A percentile compares a stretch with the other conserved stretches of the same genome.
Conservation (phyloP, 2,329 filamentous ascomycete species). For the Aureobasidium sp. region DNA sequence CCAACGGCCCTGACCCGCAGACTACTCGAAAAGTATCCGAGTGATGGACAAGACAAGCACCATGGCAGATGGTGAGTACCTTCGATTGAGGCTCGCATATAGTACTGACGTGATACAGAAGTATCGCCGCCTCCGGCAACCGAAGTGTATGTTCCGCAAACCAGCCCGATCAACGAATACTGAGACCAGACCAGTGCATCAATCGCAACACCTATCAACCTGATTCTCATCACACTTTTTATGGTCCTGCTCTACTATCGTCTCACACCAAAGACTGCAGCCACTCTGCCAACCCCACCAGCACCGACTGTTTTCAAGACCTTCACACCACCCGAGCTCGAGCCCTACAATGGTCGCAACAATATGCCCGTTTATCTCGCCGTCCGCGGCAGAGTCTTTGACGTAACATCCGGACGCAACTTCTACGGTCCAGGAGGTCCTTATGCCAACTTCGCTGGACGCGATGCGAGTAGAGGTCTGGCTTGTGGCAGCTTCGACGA, state of each 20-base stretch:
- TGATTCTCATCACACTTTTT: slow-evolving; percentile 52
- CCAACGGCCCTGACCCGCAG: not conserved
- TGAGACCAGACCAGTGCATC: slow-evolving; percentile 35
- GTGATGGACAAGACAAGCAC: not conserved
- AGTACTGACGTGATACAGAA: slow-evolving; percentile 10
- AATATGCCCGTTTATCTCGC: slow-evolving; percentile 74
- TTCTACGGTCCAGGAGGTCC: slow-evolving; percentile 96
- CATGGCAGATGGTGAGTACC: slow-evolving; percentile 1
- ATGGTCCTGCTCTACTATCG: slow-evolving; percentile 49
- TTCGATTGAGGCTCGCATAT: not conserved
- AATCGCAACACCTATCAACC: slow-evolving; percentile 52
- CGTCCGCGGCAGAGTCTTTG: slow-evolving; percentile 86
- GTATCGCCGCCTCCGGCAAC: slow-evolving; percentile 27
- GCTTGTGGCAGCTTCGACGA: slow-evolving; percentile 89
- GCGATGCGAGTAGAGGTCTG: slow-evolving; percentile 80
- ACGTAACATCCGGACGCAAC: slow-evolving; percentile 76
- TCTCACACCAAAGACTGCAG: slow-evolving; percentile 34
- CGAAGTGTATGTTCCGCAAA: slow-evolving; percentile 30
- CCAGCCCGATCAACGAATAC: slow-evolving; percentile 12
- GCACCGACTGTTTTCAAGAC: slow-evolving; percentile 77
- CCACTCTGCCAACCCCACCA: slow-evolving; percentile 45
- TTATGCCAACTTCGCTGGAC: slow-evolving; percentile 91
- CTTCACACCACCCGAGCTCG: slow-evolving; percentile 74
- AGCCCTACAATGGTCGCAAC: slow-evolving; percentile 72
- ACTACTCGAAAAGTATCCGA: not conserved